Percentiles rank a stretch among this genome's conserved stretches.
Conservation (phyloP, 2,329 filamentous ascomycete species). For the Penicillium thymicola region DNA sequence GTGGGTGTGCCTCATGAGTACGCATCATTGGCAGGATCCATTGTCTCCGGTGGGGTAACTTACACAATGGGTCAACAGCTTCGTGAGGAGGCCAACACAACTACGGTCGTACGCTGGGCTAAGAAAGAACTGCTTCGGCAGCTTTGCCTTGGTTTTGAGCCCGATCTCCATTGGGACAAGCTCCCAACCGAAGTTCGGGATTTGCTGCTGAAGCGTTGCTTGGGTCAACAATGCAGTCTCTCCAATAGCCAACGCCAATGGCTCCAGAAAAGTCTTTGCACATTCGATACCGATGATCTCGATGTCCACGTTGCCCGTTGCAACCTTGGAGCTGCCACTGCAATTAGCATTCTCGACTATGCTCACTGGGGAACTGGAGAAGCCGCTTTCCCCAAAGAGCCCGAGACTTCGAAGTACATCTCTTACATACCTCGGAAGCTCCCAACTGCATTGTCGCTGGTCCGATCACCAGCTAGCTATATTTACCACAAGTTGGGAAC, state of each 20-base stretch:
- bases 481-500: constrained; percentile 45
- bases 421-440: constrained; percentile 27
- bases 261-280: constrained; percentile 43
- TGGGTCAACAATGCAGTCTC: constrained; percentile 43
- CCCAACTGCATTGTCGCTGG: constrained; percentile 20
- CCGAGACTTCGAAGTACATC: constrained; percentile 29
- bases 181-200: constrained; percentile 47
- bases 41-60: constrained; percentile 33
- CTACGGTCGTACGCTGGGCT: constrained; percentile 40
- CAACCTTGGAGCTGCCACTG: constrained; percentile 46
- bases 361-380: constrained; percentile 30
- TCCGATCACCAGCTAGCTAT: constrained; percentile 38
- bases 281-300: constrained; percentile 35
- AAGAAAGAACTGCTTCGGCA: constrained; percentile 48
- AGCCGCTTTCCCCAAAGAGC: constrained; percentile 20
- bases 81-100: constrained; percentile 36
- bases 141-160: constrained; percentile 49
- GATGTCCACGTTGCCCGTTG: constrained; percentile 49
- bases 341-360: constrained; percentile 32
- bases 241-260: constrained; percentile 43
- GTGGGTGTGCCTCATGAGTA: constrained; percentile 38
- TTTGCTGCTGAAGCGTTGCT: constrained; percentile 47
- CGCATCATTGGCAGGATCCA: constrained; percentile 33
- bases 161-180: constrained; percentile 52
- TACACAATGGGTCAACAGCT: constrained; percentile 35